Evolutionary conservation across 192 early-diverging fungal species (phyloP), one percentile per base, ranked within the genome.

Genomic region (Geranomyces michiganensis): DNA sequence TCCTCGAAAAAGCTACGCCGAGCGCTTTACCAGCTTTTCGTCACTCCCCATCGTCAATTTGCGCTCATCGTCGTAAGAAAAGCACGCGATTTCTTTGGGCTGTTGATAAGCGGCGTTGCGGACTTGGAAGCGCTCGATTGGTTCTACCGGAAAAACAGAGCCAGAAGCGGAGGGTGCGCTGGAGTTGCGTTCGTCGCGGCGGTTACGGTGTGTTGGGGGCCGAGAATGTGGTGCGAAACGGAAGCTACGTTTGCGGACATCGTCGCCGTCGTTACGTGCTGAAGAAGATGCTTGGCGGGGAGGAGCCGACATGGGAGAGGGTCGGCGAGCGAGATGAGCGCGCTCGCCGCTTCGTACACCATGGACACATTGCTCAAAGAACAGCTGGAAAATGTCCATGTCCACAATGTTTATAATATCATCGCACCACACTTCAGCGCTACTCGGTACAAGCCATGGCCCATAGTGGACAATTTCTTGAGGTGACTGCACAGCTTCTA

Each of bases 371-470:
- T 60, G 31, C 21, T 7, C 17, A 60, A 27, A 8, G 21, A 26
- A 29, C 5, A 27, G 29, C 67, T 81, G 8, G 95, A 97, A 76
- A 76, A 89, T 71, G 72, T 85, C 60, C 90, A 94, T 67, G 96
- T 99, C 45, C 95, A 97, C 75, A 72, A 82, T 19, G 96, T 99
- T 0, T 99, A 99, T 77, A 84, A 99, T 75, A 79, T 84, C 14
- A 99, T 99, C 65, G 96, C 96, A 0, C 68, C 81, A 22, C 96
- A 99, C 76, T 99, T 99, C 71, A 92, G 91, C 73, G 88, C 89
- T 68, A 99, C 96, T 2, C 88, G 96, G 30, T 97, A 96, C 87
- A 99, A 99, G 89, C 92, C 96, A 41, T 99, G 96, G 96, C 96
- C 96, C 0, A 94, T 97, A 0, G 93, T 99, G 0, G 92, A 96